phyloP scores from a whole-genome alignment of 139 green algal genomes.

The Pleodorina starrii region DNA sequence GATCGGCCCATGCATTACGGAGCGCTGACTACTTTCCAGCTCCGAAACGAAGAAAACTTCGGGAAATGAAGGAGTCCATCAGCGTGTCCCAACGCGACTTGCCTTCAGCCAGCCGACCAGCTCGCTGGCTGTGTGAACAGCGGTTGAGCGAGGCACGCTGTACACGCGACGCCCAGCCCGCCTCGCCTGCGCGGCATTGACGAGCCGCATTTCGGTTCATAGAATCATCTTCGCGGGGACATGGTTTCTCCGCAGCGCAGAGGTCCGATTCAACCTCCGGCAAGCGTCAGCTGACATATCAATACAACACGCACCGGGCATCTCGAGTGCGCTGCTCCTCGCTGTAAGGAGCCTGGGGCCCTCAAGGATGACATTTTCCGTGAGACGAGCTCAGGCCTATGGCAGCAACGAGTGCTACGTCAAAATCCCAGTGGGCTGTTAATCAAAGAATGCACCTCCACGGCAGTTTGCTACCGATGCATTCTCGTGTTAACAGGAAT shows the following conservation, averaged over 20 bases:
- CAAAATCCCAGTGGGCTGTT: too few species aligned
- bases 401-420: too few species aligned
- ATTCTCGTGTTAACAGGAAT: too few species aligned
- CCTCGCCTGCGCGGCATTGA: not conserved
- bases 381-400: too few species aligned
- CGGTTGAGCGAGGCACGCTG: not conserved
- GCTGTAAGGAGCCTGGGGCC: not conserved
- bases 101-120: constrained; percentile 39
- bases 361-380: constrained; percentile 11
- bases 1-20: not conserved
- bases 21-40: too few species aligned
- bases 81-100: not conserved
- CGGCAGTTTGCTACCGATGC: too few species aligned
- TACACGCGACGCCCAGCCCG: not conserved
- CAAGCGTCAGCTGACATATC: too few species aligned
- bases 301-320: not conserved
- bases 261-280: not conserved
- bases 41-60: too few species aligned
- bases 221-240: not conserved
- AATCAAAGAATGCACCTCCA: too few species aligned
- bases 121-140: constrained; percentile 28
- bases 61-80: too few species aligned
- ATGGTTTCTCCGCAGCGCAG: not conserved
- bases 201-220: not conserved
- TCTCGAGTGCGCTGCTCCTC: not conserved